Conservation (phyloP, 768 basidiomycete genomes). For the Amylocystis lapponica region DNA sequence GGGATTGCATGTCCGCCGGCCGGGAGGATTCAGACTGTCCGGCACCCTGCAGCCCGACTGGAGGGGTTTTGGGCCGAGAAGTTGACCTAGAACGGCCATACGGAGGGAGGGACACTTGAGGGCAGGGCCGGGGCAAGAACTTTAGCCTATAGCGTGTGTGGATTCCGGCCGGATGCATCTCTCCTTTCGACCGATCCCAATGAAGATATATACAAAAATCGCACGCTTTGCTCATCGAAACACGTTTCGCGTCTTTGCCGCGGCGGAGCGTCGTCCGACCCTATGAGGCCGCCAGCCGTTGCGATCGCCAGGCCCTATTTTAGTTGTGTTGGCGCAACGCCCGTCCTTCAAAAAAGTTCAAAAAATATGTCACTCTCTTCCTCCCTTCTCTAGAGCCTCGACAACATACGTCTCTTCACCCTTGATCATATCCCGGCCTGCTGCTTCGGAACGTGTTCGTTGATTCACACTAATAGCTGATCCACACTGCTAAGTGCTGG, state of each 20-base stretch:
- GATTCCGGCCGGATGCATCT: background rate
- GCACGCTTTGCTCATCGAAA: constrained; percentile 48
- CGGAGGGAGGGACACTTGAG: background rate
- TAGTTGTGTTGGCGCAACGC: constrained; percentile 35
- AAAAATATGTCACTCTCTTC: constrained; percentile 22
- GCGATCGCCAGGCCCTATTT: constrained; percentile 48
- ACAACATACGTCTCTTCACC: constrained; percentile 5
- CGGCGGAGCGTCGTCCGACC: constrained; percentile 45
- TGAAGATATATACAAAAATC: constrained; percentile 33
- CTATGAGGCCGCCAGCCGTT: constrained; percentile 45
- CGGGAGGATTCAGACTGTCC: too few relatives aligned
- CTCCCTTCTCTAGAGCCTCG: constrained; percentile 12
- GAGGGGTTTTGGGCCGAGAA: background rate
- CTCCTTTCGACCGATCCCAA: constrained; percentile 9
- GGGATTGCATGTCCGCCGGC: too few relatives aligned
- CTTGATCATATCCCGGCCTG: background rate
- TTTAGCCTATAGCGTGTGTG: constrained; percentile 1
- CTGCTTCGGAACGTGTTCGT: constrained; percentile 15
- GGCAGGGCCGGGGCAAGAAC: constrained; percentile 1
- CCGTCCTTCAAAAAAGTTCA: constrained; percentile 41
- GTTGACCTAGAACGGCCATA: background rate
- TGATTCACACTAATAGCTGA: constrained; percentile 13
- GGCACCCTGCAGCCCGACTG: too few relatives aligned
- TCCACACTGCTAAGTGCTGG: constrained; percentile 20
- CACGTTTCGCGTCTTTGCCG: constrained; percentile 72